A percentile compares a stretch with the other conserved stretches of the same genome.
These are phyloP conservation scores for Fusarium torulosum DNA, from an alignment of 2,329 filamentous ascomycete species.

Conservation along the genomic window DNA sequence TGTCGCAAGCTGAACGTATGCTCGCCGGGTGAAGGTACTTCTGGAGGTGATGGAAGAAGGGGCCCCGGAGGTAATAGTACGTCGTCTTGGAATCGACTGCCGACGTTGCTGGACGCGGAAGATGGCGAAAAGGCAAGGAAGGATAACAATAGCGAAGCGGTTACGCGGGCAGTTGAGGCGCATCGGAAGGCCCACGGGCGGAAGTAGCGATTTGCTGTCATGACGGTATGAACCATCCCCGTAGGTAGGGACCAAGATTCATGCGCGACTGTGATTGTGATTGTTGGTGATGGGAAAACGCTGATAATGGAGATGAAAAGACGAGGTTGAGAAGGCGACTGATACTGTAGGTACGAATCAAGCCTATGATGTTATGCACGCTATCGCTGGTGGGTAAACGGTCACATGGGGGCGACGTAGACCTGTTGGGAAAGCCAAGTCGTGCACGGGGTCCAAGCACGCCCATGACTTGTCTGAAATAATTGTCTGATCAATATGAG, in stretches of 20 bases:
- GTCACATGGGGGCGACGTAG: conserved; percentile 35
- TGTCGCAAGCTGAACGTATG: conserved; percentile 81
- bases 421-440: conserved; percentile 30
- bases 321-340: conserved; percentile 29
- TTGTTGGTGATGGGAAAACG: not conserved
- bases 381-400: conserved; percentile 38
- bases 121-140: conserved; percentile 72
- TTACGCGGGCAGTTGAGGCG: conserved; percentile 72
- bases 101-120: conserved; percentile 52
- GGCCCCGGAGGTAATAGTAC: conserved; percentile 58
- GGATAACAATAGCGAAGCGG: conserved; percentile 72
- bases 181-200: conserved; percentile 52
- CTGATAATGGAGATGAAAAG: conserved; percentile 21
- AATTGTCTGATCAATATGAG: conserved; percentile 2
- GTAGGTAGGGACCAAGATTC: conserved; percentile 1
- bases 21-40: conserved; percentile 63
- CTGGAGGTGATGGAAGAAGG: conserved; percentile 57
- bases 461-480: conserved; percentile 7
- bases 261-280: conserved; percentile 8
- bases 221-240: conserved; percentile 35
- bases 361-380: conserved; percentile 50
- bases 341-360: conserved; percentile 21
- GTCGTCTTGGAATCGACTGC: conserved; percentile 57
- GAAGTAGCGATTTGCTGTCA: conserved; percentile 36
- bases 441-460: conserved; percentile 22